Base-by-base conservation (phyloP, 192 early-diverging fungal genomes). In the Coemansia sp. region DNA sequence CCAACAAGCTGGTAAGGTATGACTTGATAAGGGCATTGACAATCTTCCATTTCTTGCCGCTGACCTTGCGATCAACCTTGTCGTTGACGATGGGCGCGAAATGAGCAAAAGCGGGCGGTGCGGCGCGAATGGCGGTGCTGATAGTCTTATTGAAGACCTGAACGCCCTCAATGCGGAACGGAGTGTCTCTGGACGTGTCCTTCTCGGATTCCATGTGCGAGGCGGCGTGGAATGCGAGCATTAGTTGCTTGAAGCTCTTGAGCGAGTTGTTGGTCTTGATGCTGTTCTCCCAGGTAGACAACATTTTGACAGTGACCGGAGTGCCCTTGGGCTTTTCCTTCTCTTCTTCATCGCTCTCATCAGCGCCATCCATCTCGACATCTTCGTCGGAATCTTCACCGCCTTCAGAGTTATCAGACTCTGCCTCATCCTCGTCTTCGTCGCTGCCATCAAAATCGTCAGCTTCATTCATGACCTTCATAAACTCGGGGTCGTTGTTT, bases 181-280 rank as follows among this genome's bases (percentile, higher is more conserved):
- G 60, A 55, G 78, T 81, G 8, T 64, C 67, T 14, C 68, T 62
- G 0, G 67, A 70, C 45, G 80, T 77, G 22, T 75, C 77, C 47
- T 86, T 84, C 49, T 83, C 78, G 57, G 91, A 86, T 38, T 89
- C 84, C 77, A 91, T 81, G 40, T 86, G 85, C 46, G 89, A 83
- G 3, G 89, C 91, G 5, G 89, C 83, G 63, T 88, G 87, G 73
- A 96, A 91, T 9, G 93, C 96, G 21, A 92, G 70, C 19, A 98
- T 62, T 43, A 94, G 73, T 59, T 83, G 83, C 61, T 88, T 86
- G 42, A 91, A 64, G 22, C 88, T 69, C 19, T 81, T 73, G 37
- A 93, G 77, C 9, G 91, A 89, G 49, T 91, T 64, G 55, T 68
- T 85, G 59, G 81, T 57, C 21, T 71, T 78, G 45, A 88, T 64